These are phyloP conservation scores for Tylopilus sp. DNA, from an alignment of 768 basidiomycete genomes.

Conservation along the genomic window DNA sequence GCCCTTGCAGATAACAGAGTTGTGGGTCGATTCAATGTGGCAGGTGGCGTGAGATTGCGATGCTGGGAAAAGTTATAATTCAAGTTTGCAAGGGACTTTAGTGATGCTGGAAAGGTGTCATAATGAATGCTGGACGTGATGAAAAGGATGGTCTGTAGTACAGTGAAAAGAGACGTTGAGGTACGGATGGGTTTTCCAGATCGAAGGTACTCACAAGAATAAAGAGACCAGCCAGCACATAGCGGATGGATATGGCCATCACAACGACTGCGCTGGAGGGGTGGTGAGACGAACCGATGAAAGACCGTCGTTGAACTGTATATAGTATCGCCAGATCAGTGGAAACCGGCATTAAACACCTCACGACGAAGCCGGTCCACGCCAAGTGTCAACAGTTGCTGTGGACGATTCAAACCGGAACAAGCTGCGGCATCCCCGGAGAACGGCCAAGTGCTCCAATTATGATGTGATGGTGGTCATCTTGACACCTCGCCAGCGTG, in stretches of 20 bases:
- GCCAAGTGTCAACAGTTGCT: background rate
- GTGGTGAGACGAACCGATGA: background rate
- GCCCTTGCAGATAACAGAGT: slow-evolving; percentile 30
- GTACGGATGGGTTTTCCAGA: too few relatives aligned
- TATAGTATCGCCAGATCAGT: slow-evolving; percentile 3
- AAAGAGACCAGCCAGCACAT: slow-evolving; percentile 13
- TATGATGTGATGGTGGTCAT: background rate
- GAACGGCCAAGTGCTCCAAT: background rate
- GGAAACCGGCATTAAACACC: background rate
- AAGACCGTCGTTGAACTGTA: slow-evolving; percentile 5
- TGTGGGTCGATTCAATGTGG: background rate
- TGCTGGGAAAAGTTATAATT: background rate
- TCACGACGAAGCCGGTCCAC: background rate
- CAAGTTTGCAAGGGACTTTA: background rate
- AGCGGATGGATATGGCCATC: slow-evolving; percentile 21
- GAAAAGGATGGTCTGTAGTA: slow-evolving; percentile 15
- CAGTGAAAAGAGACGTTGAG: background rate
- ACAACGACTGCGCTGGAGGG: background rate
- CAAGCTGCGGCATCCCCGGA: background rate
- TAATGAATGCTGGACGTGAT: slow-evolving; percentile 3
- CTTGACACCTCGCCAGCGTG: background rate
- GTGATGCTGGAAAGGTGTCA: background rate
- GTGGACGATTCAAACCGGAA: slow-evolving; percentile 1
- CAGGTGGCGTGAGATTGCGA: background rate
- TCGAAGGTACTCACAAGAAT: slow-evolving; percentile 19